A percentile compares a stretch with the other conserved stretches of the same genome.
Conservation (phyloP, 2,329 filamentous ascomycete genomes). For the Neophaeococcomyces mojaviensis region DNA sequence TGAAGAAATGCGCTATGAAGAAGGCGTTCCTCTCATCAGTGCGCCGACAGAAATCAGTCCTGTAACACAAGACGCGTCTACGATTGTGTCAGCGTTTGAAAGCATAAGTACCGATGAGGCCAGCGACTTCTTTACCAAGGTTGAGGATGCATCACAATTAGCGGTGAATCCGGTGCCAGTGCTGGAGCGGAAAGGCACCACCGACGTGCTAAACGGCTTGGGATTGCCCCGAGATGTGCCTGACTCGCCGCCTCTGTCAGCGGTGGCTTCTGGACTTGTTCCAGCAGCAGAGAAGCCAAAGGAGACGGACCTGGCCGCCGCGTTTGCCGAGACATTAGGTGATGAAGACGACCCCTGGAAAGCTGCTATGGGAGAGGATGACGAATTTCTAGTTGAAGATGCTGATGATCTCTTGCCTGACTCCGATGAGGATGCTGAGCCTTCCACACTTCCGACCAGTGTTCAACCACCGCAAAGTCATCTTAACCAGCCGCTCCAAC, state of each 20-base stretch:
- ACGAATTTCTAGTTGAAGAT: slow-evolving; percentile 58
- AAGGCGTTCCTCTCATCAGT: slow-evolving; percentile 5
- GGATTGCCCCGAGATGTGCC: slow-evolving; percentile 27
- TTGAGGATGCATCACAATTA: background rate
- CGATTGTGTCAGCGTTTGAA: background rate
- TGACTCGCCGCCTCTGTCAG: slow-evolving; percentile 26
- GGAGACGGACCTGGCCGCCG: slow-evolving; percentile 22
- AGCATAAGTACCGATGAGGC: background rate
- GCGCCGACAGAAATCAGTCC: background rate
- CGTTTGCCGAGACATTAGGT: slow-evolving; percentile 16
- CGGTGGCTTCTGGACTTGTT: slow-evolving; percentile 17
- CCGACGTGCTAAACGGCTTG: slow-evolving; percentile 54
- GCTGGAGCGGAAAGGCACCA: slow-evolving; percentile 63
- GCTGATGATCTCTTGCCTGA: slow-evolving; percentile 84
- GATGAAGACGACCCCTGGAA: slow-evolving; percentile 40
- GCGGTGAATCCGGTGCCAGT: slow-evolving; percentile 15
- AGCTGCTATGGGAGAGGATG: slow-evolving; percentile 71
- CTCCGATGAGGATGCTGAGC: slow-evolving; percentile 32
- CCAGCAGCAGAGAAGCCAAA: slow-evolving; percentile 19
- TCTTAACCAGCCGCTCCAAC: background rate
- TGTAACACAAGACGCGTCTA: background rate
- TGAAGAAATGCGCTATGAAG: background rate
- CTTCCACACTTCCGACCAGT: slow-evolving; percentile 9
- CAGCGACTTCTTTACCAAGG: slow-evolving; percentile 4
- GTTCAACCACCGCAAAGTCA: background rate